These are phyloP conservation scores for Zopfochytrium polystomum DNA, from an alignment of 371 early-diverging fungal species.

Conservation along the genomic window DNA sequence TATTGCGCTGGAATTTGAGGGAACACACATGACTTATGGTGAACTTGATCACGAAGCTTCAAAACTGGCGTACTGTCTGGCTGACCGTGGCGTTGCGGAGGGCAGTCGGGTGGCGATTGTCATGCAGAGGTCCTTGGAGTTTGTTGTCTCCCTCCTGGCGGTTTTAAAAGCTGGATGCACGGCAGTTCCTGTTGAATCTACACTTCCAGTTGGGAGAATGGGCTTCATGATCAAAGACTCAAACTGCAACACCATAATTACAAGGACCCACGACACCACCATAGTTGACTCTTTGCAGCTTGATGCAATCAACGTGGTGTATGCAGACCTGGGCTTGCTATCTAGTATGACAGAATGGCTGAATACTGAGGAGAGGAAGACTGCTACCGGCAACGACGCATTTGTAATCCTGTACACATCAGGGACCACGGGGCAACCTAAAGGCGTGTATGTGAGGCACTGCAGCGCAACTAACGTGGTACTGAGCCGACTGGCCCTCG, in stretches of 20 bases:
- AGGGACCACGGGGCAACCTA: conserved; percentile 36
- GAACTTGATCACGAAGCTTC: conserved; percentile 24
- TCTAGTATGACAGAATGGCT: too few relatives aligned
- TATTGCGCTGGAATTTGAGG: conserved; percentile 13
- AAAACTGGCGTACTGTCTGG: conserved; percentile 11
- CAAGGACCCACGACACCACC: neutral
- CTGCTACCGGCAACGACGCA: neutral
- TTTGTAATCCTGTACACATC: conserved; percentile 22
- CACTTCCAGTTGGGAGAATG: conserved; percentile 12
- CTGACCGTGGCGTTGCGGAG: neutral
- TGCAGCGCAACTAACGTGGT: neutral
- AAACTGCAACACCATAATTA: neutral
- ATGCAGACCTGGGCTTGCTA: too few relatives aligned
- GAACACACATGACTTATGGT: conserved; percentile 14
- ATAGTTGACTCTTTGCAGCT: neutral
- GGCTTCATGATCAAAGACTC: conserved; percentile 7
- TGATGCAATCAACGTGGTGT: neutral
- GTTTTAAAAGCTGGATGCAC: conserved; percentile 32
- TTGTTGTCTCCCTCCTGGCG: conserved; percentile 29
- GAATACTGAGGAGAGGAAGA: neutral
- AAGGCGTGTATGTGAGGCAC: conserved; percentile 24
- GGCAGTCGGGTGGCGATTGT: conserved; percentile 23
- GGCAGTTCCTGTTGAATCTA: conserved; percentile 28
- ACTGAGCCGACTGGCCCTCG: neutral
- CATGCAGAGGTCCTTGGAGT: conserved; percentile 18